Percentiles rank a stretch among this genome's conserved stretches.
These are phyloP conservation scores for Saposhnikovia divaricata DNA, from an alignment of 129 eudicot species.

Conservation along the genomic window DNA sequence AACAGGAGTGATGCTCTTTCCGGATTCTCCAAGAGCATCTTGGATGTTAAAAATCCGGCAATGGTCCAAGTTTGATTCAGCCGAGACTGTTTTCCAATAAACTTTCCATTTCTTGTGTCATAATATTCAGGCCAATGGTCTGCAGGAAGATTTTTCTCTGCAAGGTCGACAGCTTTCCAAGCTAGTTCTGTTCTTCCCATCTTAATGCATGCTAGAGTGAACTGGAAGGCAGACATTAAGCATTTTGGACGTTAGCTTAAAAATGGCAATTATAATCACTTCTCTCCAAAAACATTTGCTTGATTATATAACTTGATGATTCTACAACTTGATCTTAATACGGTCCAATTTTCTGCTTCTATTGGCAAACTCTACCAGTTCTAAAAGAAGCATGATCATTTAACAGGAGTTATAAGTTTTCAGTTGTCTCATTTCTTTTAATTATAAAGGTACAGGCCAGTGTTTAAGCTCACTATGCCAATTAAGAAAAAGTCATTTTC, in stretches of 20 bases:
- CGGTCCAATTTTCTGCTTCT: neutral
- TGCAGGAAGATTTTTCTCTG: constrained; percentile 47
- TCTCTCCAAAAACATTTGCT: neutral
- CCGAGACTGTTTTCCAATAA: constrained; percentile 86
- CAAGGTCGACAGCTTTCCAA: constrained; percentile 60
- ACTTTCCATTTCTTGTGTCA: constrained; percentile 76
- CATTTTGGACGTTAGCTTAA: neutral
- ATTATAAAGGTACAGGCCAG: neutral
- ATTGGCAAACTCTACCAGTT: neutral
- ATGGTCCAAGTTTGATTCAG: constrained; percentile 98
- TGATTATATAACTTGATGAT: neutral
- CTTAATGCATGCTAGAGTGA: constrained; percentile 93
- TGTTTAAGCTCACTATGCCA: neutral
- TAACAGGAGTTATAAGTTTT: neutral
- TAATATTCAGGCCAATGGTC: constrained; percentile 97
- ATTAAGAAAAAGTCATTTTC: neutral
- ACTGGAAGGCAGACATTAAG: constrained; percentile 26
- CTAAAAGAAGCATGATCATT: neutral
- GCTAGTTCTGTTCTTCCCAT: constrained; percentile 87
- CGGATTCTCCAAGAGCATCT: constrained; percentile 79
- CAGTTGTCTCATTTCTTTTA: too few relatives aligned
- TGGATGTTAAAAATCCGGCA: constrained; percentile 84
- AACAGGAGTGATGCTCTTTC: constrained; percentile 61
- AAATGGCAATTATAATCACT: neutral
- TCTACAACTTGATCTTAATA: neutral